Percentiles rank a stretch among this genome's conserved stretches.
These are phyloP conservation scores for Cyclotella sp. DNA, from an alignment of 108 stramenopile genomes.

Conservation along the genomic window DNA sequence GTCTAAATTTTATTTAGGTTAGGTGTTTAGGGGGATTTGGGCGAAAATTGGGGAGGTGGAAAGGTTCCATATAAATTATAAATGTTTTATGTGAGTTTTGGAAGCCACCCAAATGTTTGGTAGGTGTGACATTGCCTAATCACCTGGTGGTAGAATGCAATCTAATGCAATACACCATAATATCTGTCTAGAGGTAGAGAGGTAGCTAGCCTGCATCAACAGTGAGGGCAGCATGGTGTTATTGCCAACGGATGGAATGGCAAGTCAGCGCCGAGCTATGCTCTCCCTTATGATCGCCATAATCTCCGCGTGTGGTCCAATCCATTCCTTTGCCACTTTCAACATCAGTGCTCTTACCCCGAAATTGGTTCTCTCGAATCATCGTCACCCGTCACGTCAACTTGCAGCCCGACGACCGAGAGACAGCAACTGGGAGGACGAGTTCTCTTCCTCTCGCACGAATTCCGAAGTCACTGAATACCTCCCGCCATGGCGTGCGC, in stretches of 20 bases:
- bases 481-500: conserved; percentile 38
- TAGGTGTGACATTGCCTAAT: no score
- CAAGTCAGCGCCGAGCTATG: no score
- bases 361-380: neutral
- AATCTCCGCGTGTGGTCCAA: neutral
- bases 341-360: conserved; percentile 4
- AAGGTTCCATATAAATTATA: no score
- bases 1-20: no score
- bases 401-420: conserved; percentile 15
- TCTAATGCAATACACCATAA: neutral
- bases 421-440: conserved; percentile 42
- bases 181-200: neutral
- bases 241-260: neutral
- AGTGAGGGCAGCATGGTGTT: neutral
- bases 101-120: no score
- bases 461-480: conserved; percentile 37
- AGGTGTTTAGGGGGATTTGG: no score
- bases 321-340: conserved; percentile 11
- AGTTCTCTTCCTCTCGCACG: conserved; percentile 25
- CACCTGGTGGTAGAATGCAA: no score
- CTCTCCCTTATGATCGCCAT: neutral
- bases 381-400: neutral
- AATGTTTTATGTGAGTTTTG: no score
- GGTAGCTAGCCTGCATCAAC: neutral
- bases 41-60: no score